Percentiles rank a stretch among this genome's conserved stretches.
Conservation (phyloP, 768 basidiomycete species). For the Collybia sordida region DNA sequence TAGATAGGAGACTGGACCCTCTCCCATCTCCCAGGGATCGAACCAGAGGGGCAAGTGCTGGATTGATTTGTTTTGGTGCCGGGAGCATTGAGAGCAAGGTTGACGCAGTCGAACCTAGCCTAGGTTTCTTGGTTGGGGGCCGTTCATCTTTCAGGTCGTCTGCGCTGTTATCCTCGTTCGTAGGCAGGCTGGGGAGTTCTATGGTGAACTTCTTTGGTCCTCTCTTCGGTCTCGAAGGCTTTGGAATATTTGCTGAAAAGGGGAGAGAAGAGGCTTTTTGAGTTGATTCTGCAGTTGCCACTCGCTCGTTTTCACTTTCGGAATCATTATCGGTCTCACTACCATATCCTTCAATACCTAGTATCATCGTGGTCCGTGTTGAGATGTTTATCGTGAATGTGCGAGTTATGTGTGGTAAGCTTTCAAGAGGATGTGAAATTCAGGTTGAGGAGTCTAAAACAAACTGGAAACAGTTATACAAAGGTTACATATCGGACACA, state of each 20-base stretch:
- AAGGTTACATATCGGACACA: too few species aligned
- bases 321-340: constrained; percentile 66
- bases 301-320: constrained; percentile 25
- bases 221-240: constrained; percentile 39
- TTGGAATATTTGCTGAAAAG: constrained; percentile 28
- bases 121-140: constrained; percentile 61
- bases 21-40: constrained; percentile 66
- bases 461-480: too few species aligned
- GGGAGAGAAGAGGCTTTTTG: constrained; percentile 18
- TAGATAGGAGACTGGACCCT: constrained; percentile 64
- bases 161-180: constrained; percentile 31
- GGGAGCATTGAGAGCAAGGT: constrained; percentile 74
- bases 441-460: too few species aligned
- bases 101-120: constrained; percentile 52
- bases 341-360: constrained; percentile 77
- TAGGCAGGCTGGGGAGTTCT: constrained; percentile 47
- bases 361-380: constrained; percentile 41
- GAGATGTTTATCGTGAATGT: neutral
- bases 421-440: too few species aligned
- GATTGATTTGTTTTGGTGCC: constrained; percentile 59
- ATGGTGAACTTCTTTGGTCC: constrained; percentile 62
- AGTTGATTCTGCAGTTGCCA: constrained; percentile 7
- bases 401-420: too few species aligned
- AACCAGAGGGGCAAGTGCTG: constrained; percentile 36
- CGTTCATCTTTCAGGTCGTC: constrained; percentile 37